phyloP scores from a whole-genome alignment of 106 monocot species.

The Dioscorea dumetorum region DNA sequence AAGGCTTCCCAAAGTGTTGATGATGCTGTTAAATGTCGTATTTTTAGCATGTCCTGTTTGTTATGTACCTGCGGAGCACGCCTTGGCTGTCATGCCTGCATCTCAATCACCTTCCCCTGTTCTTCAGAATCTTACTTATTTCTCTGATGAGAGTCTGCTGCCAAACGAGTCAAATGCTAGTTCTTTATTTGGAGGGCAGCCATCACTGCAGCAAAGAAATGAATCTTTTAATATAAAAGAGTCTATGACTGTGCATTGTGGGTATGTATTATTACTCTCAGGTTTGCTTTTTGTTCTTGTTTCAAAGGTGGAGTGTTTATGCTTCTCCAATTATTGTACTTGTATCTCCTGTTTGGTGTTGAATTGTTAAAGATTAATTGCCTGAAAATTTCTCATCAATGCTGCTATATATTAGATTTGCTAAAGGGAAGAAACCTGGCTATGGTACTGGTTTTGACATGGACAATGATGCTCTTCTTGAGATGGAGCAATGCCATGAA shows the following conservation, averaged over 20 bases:
- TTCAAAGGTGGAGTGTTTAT: neutral
- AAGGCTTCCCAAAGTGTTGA: slow-evolving; percentile 4
- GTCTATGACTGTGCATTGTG: slow-evolving; percentile 74
- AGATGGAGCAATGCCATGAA: slow-evolving; percentile 85
- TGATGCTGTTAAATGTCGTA: slow-evolving; percentile 1
- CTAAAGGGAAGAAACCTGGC: slow-evolving; percentile 68
- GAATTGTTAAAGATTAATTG: neutral
- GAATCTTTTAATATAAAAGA: slow-evolving; percentile 53
- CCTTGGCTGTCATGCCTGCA: slow-evolving; percentile 52
- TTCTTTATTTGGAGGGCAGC: slow-evolving; percentile 59
- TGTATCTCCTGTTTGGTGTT: neutral
- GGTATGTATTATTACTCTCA: slow-evolving; percentile 36
- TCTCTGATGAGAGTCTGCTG: slow-evolving; percentile 32
- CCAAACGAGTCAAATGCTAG: slow-evolving; percentile 32
- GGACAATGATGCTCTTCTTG: slow-evolving; percentile 57
- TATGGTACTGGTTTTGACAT: slow-evolving; percentile 86
- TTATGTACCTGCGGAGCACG: slow-evolving; percentile 73
- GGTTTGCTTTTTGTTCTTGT: neutral
- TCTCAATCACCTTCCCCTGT: slow-evolving; percentile 59
- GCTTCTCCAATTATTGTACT: neutral
- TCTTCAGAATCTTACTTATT: slow-evolving; percentile 52
- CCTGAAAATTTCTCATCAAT: neutral
- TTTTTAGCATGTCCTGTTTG: slow-evolving; percentile 81
- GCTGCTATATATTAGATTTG: slow-evolving; percentile 48
- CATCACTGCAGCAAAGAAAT: slow-evolving; percentile 52